Percentiles rank a stretch among this genome's conserved stretches.
Conservation (phyloP, 805 yeast genomes). For the Cyberlindnera subsufficiens region DNA sequence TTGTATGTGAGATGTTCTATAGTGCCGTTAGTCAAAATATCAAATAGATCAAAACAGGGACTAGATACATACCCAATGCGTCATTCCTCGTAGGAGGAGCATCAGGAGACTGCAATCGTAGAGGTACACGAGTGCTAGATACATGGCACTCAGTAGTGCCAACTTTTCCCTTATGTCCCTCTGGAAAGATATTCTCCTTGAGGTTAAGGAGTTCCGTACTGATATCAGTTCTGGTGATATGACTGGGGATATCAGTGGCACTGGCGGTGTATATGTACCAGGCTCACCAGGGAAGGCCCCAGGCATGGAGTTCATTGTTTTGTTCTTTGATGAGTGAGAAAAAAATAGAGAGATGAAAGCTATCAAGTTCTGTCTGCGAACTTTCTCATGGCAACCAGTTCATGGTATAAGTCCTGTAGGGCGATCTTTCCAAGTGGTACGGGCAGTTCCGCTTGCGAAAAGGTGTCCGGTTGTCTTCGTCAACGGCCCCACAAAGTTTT, state of each 20-base stretch:
- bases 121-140: slow-evolving; percentile 12
- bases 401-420: background rate
- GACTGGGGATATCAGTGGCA: background rate
- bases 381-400: no score
- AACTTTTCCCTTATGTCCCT: slow-evolving; percentile 9
- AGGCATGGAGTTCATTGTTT: background rate
- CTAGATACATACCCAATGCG: slow-evolving; percentile 10
- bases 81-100: slow-evolving; percentile 9
- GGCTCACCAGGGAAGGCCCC: background rate
- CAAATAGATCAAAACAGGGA: no score
- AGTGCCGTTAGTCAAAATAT: no score
- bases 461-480: background rate
- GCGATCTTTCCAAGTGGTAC: background rate
- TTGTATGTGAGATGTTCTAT: background rate
- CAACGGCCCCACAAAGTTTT: background rate
- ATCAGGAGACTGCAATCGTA: slow-evolving; percentile 23
- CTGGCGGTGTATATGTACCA: background rate
- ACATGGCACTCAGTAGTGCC: slow-evolving; percentile 8
- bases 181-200: slow-evolving; percentile 11
- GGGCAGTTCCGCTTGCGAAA: background rate
- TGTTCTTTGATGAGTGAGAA: no score
- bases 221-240: slow-evolving; percentile 4
- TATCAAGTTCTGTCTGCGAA: background rate
- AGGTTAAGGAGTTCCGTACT: slow-evolving; percentile 9
- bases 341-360: background rate